Evolutionary conservation across 148 eudicot genomes (phyloP), one percentile per base, ranked within the genome.

Genomic region (Chenopodium album): DNA sequence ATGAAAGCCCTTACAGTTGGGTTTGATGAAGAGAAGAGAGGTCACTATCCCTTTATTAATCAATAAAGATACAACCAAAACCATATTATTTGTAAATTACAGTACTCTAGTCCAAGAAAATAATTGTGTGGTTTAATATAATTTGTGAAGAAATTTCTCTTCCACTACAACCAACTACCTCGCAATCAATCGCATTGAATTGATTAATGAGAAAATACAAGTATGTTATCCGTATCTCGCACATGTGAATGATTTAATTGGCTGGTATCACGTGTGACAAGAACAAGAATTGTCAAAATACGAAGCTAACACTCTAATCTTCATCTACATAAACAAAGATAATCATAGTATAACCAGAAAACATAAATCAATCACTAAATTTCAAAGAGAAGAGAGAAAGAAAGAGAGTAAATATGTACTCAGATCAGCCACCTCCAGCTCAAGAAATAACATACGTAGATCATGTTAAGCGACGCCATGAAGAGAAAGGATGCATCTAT

Each of bases 401-500:
- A 50, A 47, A 23, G 29, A 2, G 17, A 9, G 12, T 48, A 64
- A 48, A 47, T 0, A 82, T 82, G 70, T 69, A 81, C 56, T 52
- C 31, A 28, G 84, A 72, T 76, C 59, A 73, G 34, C 80, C 84
- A 26, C 84, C 84, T 8, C 16, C 14, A 56, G 46, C 4, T 69
- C 80, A 82, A 76, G 29, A 82, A 29, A 82, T 82, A 20, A 1
- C 84, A 23, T 82, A 76, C 69, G 44, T 32, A 50, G 84, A 76
- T 6, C 84, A 82, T 59, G 63, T 82, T 63, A 82, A 82, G 68
- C 69, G 69, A 82, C 84, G 84, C 26, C 84, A 76, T 59, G 76
- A 76, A 26, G 84, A 82, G 41, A 76, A 70, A 56, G 84, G 84
- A 82, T 82, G 79, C 76, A 19, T 81, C 5, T 82, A 82, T 76